These are phyloP conservation scores for Metschnikowia kunwiensis DNA, from an alignment of 805 yeast genomes.

Conservation along the genomic window DNA sequence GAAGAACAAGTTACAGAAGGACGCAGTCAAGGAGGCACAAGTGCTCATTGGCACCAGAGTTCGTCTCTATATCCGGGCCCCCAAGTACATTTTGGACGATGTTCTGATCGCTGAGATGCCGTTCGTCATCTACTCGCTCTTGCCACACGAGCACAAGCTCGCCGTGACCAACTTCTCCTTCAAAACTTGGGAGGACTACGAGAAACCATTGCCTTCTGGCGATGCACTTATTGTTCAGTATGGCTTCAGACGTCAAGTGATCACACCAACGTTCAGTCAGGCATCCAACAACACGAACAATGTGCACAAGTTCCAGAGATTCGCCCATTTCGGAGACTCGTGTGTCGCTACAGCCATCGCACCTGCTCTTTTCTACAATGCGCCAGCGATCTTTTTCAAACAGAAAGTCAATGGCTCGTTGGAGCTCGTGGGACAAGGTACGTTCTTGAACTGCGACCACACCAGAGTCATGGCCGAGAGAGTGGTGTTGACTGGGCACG, in stretches of 20 bases:
- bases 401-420: slow-evolving; percentile 41
- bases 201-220: slow-evolving; percentile 79
- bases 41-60: slow-evolving; percentile 59
- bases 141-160: slow-evolving; percentile 82
- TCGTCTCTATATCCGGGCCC: slow-evolving; percentile 56
- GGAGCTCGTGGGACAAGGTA: slow-evolving; percentile 83
- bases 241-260: slow-evolving; percentile 84
- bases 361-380: slow-evolving; percentile 78
- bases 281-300: slow-evolving; percentile 75
- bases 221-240: slow-evolving; percentile 82
- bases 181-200: slow-evolving; percentile 87
- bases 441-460: slow-evolving; percentile 83
- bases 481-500: slow-evolving; percentile 87
- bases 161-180: slow-evolving; percentile 80
- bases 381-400: slow-evolving; percentile 83
- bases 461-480: slow-evolving; percentile 84
- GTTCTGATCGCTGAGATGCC: slow-evolving; percentile 46
- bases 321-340: slow-evolving; percentile 68
- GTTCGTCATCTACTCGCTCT: slow-evolving; percentile 66
- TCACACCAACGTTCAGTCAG: slow-evolving; percentile 80
- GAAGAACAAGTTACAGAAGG: slow-evolving; percentile 63
- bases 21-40: slow-evolving; percentile 44
- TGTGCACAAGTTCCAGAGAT: slow-evolving; percentile 83
- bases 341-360: slow-evolving; percentile 82
- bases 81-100: slow-evolving; percentile 43